Evolutionary conservation across 2,329 filamentous ascomycete species (phyloP), one percentile per base, ranked within the genome.

Genomic region (Cytospora piceae): DNA sequence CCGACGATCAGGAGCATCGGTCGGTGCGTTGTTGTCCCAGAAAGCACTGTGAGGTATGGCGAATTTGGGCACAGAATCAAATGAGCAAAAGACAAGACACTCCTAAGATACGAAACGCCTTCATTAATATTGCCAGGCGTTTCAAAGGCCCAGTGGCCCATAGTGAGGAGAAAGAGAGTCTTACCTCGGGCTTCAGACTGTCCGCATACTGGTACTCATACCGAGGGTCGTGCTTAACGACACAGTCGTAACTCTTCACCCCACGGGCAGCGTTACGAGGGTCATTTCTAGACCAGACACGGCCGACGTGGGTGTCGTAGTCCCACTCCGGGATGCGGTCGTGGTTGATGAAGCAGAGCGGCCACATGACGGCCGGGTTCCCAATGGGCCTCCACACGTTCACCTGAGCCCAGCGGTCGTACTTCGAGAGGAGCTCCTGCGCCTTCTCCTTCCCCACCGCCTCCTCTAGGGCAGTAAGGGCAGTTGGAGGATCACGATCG

Each of bases 371-470:
- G 12, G 34, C 34, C 34, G 34, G 34, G 34, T 4, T 37, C 14
- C 72, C 71, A 62, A 74, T 72, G 15, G 71, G 71, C 61, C 72
- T 68, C 72, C 72, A 74, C 61, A 74, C 57, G 64, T 73, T 74
- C 34, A 74, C 72, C 58, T 72, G 71, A 11, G 71, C 71, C 63
- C 71, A 74, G 17, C 71, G 71, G 62, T 70, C 69, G 64, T 70
- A 69, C 39, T 34, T 53, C 32, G 71, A 62, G 61, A 69, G 67
- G 57, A 74, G 69, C n/a, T 71, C 63, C 52, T 71, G 67, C 32
- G 72, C 72, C n/a, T 71, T 72, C 17, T 68, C 62, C 22, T 54
- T 31, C 29, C 52, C 52, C 52, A 54, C 22, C 22, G 11, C 29
- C 52, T 24, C 29, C 22, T 29, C 22, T 8, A 54, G 52, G 52